phyloP scores from a whole-genome alignment of 345 rosid genomes.

The Schrenkiella parvula region DNA sequence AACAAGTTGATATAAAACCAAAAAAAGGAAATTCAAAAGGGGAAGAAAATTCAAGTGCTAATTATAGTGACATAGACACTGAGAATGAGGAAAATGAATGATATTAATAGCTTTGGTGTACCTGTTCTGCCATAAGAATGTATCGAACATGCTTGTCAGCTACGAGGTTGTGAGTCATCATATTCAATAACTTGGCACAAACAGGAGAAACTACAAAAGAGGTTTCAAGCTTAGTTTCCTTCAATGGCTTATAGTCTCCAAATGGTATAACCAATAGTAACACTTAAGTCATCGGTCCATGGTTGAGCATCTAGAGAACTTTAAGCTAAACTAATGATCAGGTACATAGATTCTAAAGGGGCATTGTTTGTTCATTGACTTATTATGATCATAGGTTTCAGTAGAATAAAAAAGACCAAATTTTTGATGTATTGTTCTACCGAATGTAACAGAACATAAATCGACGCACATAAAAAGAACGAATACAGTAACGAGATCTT shows the following conservation, averaged over 20 bases:
- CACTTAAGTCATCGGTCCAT: background rate
- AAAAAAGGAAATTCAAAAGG: background rate
- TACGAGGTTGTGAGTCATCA: slow-evolving; percentile 47
- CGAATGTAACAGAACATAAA: background rate
- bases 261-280: background rate
- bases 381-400: background rate
- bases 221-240: background rate
- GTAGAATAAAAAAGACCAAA: background rate
- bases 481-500: background rate
- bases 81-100: background rate
- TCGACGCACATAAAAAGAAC: background rate
- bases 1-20: background rate
- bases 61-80: background rate
- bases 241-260: background rate
- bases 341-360: background rate
- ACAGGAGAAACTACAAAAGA: background rate
- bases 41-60: background rate
- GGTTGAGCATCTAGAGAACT: background rate
- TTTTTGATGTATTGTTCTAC: background rate
- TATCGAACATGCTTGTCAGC: slow-evolving; percentile 58
- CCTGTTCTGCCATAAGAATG: slow-evolving; percentile 65
- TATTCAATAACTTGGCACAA: background rate
- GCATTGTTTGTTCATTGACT: too few relatives aligned
- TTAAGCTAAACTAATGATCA: background rate
- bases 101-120: slow-evolving; percentile 10